Percentiles rank a stretch among this genome's conserved stretches.
These are phyloP conservation scores for Syzygium oleosum DNA, from an alignment of 345 rosid species.

Conservation along the genomic window DNA sequence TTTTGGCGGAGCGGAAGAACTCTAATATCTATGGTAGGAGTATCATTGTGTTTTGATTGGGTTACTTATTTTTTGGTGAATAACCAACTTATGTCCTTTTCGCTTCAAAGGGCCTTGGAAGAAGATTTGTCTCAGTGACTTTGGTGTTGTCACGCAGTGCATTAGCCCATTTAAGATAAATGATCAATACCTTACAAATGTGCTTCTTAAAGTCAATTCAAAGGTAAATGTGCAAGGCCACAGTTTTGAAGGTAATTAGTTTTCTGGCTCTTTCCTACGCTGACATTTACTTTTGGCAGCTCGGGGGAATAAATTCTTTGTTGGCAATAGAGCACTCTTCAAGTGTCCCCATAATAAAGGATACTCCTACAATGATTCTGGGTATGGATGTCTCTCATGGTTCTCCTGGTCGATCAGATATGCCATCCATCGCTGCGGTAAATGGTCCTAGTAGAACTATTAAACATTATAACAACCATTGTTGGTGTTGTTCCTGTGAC, in stretches of 20 bases:
- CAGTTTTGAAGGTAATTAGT: not conserved
- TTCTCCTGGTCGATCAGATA: slow-evolving; percentile 66
- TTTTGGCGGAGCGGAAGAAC: slow-evolving; percentile 72
- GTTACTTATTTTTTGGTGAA: not conserved
- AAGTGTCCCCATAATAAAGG: slow-evolving; percentile 43
- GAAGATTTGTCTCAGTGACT: slow-evolving; percentile 54
- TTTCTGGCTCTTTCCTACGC: not conserved
- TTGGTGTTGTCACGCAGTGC: slow-evolving; percentile 80
- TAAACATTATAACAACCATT: not conserved
- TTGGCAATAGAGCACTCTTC: slow-evolving; percentile 49
- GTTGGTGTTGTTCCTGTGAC: not conserved
- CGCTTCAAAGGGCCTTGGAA: slow-evolving; percentile 66
- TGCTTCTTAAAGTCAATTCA: slow-evolving; percentile 79
- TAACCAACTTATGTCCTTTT: not conserved
- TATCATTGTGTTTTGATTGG: not conserved
- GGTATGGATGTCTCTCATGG: slow-evolving; percentile 99
- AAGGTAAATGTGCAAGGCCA: slow-evolving; percentile 35
- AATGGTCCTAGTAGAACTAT: slow-evolving; percentile 1
- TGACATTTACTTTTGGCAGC: slow-evolving; percentile 29
- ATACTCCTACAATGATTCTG: slow-evolving; percentile 78
- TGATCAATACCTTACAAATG: slow-evolving; percentile 82
- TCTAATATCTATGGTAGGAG: slow-evolving; percentile 70
- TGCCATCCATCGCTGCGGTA: slow-evolving; percentile 85
- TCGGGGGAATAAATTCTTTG: slow-evolving; percentile 90
- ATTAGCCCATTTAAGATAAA: slow-evolving; percentile 58